Base-by-base conservation (phyloP, 108 stramenopile species). In the Stephanodiscus minutulus region DNA sequence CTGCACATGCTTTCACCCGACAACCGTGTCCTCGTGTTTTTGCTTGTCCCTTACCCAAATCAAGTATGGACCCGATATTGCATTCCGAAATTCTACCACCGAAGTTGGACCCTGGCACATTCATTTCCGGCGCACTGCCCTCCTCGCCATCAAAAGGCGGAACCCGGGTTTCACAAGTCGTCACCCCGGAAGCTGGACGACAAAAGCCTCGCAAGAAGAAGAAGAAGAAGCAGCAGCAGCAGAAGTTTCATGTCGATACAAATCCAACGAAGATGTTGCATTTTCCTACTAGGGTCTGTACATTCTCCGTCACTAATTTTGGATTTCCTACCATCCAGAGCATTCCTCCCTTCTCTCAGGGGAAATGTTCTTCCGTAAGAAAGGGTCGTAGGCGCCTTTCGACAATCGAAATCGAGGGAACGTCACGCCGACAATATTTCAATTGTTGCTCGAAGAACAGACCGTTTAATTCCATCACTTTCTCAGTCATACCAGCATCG, bases 401-500 rank as follows among this genome's bases (percentile, higher is more conserved):
- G 5, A 60, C n/a, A 41, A 21, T 2, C 5, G 6, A 20, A 28
- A 41, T 4, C 2, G 36, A 60, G 3, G 59, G 29, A 39, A 35
- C 20, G 5, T 39, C 35, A 37, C 29, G 8, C 35, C 59, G 21
- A 6, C 28, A 3, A 56, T 3, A 35, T 60, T 39, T n/a, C 2
- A 36, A 43, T 18, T 20, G 10, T 39, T 21, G 35, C 36, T 10
- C 17, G 5, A 11, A 4, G 1, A 59, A 37, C 1, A 59, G 33
- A 13, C 15, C 13, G n/a, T 5, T 12, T 58, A 18, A 43, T n/a
- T 22, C 8, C 2, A 22, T 20, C 35, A 36, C 5, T 5, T 41
- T 39, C 59, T 60, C 59, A 60, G 36, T 60, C 39, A 60, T 60
- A n/a, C 59, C 59, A 18, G n/a, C 35, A 20, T 37, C 35, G 21